phyloP scores from a whole-genome alignment of 1,284 basidiomycete genomes.

The Rugosomyces carneus region DNA sequence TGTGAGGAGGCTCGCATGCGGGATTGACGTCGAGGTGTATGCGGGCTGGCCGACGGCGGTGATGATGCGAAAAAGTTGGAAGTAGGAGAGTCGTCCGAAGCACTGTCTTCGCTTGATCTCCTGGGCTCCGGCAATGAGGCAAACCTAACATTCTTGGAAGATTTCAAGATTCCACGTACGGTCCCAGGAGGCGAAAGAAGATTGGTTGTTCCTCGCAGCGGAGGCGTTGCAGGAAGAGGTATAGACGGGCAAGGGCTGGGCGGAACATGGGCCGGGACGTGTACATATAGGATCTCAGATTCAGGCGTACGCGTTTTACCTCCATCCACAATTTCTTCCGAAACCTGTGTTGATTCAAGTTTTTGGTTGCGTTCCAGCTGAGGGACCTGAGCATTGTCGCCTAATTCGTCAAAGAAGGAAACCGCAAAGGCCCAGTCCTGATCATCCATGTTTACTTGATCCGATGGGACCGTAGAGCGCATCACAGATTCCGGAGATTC shows the following conservation, averaged over 20 bases:
- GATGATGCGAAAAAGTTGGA: slow-evolving; percentile 1
- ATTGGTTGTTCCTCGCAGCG: slow-evolving; percentile 7
- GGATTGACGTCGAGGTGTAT: slow-evolving; percentile 9
- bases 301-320: slow-evolving; percentile 3
- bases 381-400: slow-evolving; percentile 11
- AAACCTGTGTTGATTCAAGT: background rate
- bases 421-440: slow-evolving; percentile 42
- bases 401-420: slow-evolving; percentile 25
- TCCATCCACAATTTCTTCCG: background rate
- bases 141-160: slow-evolving; percentile 35
- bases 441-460: slow-evolving; percentile 9
- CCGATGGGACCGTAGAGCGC: slow-evolving; percentile 11
- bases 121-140: slow-evolving; percentile 24
- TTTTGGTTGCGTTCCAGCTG: slow-evolving; percentile 1
- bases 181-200: slow-evolving; percentile 18
- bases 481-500: slow-evolving; percentile 9
- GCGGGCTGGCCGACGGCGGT: background rate
- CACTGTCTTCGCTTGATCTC: background rate
- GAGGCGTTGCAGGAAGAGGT: slow-evolving; percentile 19
- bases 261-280: slow-evolving; percentile 1
- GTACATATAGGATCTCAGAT: slow-evolving; percentile 10
- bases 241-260: slow-evolving; percentile 21
- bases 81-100: slow-evolving; percentile 4
- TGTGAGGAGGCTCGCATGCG: slow-evolving; percentile 8
- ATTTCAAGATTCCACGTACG: slow-evolving; percentile 34